phyloP scores from a whole-genome alignment of 2,329 filamentous ascomycete genomes.

The Boeremia lycopersici region DNA sequence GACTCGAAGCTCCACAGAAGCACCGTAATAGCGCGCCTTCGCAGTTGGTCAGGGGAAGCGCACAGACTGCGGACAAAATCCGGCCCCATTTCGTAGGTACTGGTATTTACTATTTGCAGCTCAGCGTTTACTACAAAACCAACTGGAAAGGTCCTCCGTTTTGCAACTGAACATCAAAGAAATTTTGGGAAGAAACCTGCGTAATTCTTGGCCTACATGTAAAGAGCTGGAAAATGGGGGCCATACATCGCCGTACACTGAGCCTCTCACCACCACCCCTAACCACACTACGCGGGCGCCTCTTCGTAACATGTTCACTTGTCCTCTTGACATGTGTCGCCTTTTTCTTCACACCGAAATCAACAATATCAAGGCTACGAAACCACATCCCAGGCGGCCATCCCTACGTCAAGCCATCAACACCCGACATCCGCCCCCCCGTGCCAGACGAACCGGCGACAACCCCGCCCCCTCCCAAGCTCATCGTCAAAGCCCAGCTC shows the following conservation, averaged over 20 bases:
- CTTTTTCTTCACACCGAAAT: background rate
- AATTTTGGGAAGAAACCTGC: background rate
- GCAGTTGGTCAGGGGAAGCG: slow-evolving; percentile 9
- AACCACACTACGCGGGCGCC: background rate
- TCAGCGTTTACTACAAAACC: background rate
- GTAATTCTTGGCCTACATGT: too few relatives aligned
- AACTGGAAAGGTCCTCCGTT: background rate
- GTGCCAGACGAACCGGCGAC: slow-evolving; percentile 2
- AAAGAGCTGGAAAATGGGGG: too few relatives aligned
- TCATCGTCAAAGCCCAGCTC: slow-evolving; percentile 22
- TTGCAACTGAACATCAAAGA: background rate
- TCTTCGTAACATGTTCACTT: background rate
- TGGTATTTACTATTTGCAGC: background rate
- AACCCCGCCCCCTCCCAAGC: slow-evolving; percentile 1
- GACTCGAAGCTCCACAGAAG: background rate
- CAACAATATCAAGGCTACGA: background rate
- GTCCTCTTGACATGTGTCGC: background rate
- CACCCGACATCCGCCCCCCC: background rate
- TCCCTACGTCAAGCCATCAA: slow-evolving; percentile 15
- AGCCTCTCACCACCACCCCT: background rate
- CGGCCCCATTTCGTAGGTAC: background rate
- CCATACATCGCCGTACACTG: background rate
- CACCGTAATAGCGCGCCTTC: background rate
- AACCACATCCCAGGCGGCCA: slow-evolving; percentile 6
- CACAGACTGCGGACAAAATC: slow-evolving; percentile 14